A percentile compares a stretch with the other conserved stretches of the same genome.
These are phyloP conservation scores for Penicillium sp. DNA, from an alignment of 2,329 filamentous ascomycete genomes.

Conservation along the genomic window DNA sequence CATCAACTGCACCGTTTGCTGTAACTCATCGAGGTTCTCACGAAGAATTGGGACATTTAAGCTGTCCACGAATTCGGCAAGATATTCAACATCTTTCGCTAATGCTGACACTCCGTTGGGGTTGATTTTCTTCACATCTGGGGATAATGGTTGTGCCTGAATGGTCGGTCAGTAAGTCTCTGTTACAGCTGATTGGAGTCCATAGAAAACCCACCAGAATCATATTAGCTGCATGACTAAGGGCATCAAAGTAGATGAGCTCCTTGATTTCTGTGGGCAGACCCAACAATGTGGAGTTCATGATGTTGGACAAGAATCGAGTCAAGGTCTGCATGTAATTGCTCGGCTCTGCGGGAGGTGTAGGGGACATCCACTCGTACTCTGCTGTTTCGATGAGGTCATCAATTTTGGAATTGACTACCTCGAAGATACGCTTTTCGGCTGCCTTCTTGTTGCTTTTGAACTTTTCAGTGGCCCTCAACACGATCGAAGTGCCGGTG, in stretches of 20 bases:
- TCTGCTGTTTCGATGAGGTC: conserved; percentile 95
- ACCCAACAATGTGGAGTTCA: conserved; percentile 89
- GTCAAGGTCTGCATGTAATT: conserved; percentile 96
- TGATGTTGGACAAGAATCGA: conserved; percentile 89
- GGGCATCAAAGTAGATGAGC: conserved; percentile 94
- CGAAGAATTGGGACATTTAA: conserved; percentile 85
- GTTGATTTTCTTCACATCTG: conserved; percentile 80
- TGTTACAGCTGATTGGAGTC: not conserved
- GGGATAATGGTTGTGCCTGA: conserved; percentile 72
- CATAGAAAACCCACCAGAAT: conserved; percentile 60
- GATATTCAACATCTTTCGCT: conserved; percentile 76
- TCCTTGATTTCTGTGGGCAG: conserved; percentile 96
- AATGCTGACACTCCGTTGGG: conserved; percentile 78
- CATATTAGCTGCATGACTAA: conserved; percentile 83
- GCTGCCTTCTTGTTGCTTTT: conserved; percentile 89
- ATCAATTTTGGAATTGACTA: conserved; percentile 98
- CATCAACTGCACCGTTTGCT: conserved; percentile 88
- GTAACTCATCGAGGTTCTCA: conserved; percentile 86
- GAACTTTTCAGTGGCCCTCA: conserved; percentile 84
- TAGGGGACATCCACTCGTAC: conserved; percentile 78
- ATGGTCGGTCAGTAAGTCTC: conserved; percentile 11
- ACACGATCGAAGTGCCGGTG: conserved; percentile 70
- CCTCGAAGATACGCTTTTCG: conserved; percentile 95
- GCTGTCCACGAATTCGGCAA: conserved; percentile 80
- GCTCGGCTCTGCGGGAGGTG: conserved; percentile 68